A percentile compares a stretch with the other conserved stretches of the same genome.
Conservation (phyloP, 495 filamentous ascomycete genomes). For the Aspergillus sclerotioniger region DNA sequence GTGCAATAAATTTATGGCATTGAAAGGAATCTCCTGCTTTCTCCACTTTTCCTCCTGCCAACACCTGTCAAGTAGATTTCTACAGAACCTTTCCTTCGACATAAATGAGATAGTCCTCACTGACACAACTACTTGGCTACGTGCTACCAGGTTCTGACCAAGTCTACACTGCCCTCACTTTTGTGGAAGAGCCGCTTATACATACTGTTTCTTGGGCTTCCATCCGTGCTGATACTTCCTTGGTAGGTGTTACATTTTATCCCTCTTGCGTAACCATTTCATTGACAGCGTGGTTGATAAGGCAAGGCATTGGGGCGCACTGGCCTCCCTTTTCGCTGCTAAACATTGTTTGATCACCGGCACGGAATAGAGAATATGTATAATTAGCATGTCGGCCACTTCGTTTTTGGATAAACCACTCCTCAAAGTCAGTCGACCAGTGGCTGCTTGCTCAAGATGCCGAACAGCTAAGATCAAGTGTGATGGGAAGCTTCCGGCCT, state of each 20-base stretch:
- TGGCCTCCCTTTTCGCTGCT: background rate
- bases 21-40: background rate
- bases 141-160: background rate
- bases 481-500: conserved; percentile 90
- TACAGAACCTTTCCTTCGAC: background rate
- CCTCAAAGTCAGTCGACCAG: conserved; percentile 84
- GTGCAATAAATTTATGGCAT: background rate
- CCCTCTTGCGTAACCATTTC: background rate
- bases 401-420: conserved; percentile 67
- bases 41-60: background rate
- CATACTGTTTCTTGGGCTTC: background rate
- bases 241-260: background rate
- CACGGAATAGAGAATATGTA: conserved; percentile 19
- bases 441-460: conserved; percentile 91
- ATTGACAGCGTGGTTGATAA: background rate
- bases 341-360: background rate
- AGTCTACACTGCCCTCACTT: background rate
- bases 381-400: conserved; percentile 27
- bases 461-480: conserved; percentile 92
- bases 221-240: background rate
- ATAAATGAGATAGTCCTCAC: background rate
- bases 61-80: background rate
- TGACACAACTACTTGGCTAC: background rate
- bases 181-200: background rate
- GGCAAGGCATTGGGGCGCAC: background rate